Evolutionary conservation across 2,329 filamentous ascomycete species (phyloP).

Genomic region (Diaporthe sp.): DNA sequence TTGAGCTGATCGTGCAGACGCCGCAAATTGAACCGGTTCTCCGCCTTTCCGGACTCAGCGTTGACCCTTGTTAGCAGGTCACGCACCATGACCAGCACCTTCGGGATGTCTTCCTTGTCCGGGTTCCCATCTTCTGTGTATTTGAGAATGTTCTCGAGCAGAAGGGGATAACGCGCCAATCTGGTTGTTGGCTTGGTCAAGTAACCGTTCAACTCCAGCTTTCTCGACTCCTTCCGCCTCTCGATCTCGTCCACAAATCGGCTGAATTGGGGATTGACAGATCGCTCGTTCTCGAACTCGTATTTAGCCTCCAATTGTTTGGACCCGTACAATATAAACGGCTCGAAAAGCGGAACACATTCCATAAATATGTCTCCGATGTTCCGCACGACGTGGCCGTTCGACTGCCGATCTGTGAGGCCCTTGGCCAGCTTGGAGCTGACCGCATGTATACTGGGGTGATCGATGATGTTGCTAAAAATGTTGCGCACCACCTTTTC

Average conservation of each 20-base stretch:
- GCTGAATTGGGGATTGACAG: constrained; percentile 85
- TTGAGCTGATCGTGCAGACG: constrained; percentile 92
- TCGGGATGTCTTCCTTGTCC: constrained; percentile 92
- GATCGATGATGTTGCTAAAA: constrained; percentile 94
- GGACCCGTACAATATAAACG: constrained; percentile 96
- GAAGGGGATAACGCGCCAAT: constrained; percentile 90
- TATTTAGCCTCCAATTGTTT: constrained; percentile 98
- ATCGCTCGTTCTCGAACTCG: constrained; percentile 97
- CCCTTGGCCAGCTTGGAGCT: constrained; percentile 90
- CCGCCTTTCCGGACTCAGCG: constrained; percentile 93
- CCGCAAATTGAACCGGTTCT: constrained; percentile 96
- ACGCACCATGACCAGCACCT: constrained; percentile 88
- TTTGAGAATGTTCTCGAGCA: constrained; percentile 93
- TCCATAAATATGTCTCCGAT: constrained; percentile 96
- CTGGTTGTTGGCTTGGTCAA: constrained; percentile 97
- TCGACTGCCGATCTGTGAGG: constrained; percentile 92
- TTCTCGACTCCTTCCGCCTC: constrained; percentile 93
- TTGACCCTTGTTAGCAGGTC: constrained; percentile 92
- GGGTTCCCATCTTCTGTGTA: constrained; percentile 90
- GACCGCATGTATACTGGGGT: constrained; percentile 84
- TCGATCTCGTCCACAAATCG: constrained; percentile 98
- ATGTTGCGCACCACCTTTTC: constrained; percentile 95
- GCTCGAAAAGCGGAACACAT: constrained; percentile 91
- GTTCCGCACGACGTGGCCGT: constrained; percentile 87
- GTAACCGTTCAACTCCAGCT: constrained; percentile 97